Conservation (phyloP, 75 land plant genomes). For the Cupressus sempervirens region DNA sequence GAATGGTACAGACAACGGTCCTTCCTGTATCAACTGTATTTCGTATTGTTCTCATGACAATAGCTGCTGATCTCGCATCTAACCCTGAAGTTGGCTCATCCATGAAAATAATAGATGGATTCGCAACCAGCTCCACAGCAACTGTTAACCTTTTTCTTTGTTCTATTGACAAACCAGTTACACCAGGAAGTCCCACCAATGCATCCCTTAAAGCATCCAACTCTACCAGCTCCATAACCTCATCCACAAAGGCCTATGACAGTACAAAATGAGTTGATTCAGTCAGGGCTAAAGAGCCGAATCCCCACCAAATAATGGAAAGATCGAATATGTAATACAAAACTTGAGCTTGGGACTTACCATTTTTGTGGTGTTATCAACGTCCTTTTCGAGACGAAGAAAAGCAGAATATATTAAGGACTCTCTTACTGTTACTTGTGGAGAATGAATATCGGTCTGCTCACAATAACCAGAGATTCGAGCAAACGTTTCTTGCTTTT, state of each 20-base stretch:
- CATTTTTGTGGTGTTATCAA: slow-evolving; percentile 12
- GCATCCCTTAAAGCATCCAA: slow-evolving; percentile 40
- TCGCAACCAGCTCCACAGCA: slow-evolving; percentile 81
- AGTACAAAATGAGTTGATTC: background rate
- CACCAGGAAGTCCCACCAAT: slow-evolving; percentile 48
- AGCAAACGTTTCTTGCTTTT: slow-evolving; percentile 76
- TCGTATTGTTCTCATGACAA: slow-evolving; percentile 68
- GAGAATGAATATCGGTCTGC: slow-evolving; percentile 90
- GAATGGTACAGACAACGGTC: slow-evolving; percentile 67
- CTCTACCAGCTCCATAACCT: slow-evolving; percentile 63
- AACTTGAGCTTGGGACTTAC: slow-evolving; percentile 7
- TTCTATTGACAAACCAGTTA: slow-evolving; percentile 58
- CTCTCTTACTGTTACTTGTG: slow-evolving; percentile 80
- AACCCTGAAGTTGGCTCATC: slow-evolving; percentile 78
- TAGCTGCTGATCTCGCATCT: slow-evolving; percentile 64
- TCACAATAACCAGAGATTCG: slow-evolving; percentile 82
- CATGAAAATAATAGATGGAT: slow-evolving; percentile 78
- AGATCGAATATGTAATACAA: background rate
- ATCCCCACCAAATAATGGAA: background rate
- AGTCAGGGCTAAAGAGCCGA: background rate
- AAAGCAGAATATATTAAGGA: slow-evolving; percentile 63
- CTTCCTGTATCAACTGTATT: slow-evolving; percentile 72
- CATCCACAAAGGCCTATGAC: slow-evolving; percentile 52
- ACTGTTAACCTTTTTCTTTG: slow-evolving; percentile 60
- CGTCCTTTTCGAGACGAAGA: slow-evolving; percentile 53